These are phyloP conservation scores for Lasiosphaeria miniovina DNA, from an alignment of 495 filamentous ascomycete species.

Conservation along the genomic window DNA sequence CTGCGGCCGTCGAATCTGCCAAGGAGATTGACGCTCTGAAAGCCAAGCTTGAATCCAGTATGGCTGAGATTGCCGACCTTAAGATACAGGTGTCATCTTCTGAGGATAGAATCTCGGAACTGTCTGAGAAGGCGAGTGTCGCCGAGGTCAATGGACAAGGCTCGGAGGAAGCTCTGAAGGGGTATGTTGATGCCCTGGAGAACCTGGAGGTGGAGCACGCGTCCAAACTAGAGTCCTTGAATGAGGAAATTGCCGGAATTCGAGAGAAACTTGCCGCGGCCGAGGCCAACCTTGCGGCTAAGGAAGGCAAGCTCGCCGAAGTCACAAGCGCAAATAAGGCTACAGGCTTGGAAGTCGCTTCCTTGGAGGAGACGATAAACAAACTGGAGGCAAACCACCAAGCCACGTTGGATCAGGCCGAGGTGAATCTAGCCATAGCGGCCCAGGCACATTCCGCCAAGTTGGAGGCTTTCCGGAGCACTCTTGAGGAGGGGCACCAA, in stretches of 20 bases:
- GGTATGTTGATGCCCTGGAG: conserved; percentile 42
- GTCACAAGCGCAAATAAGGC: conserved; percentile 35
- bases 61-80: conserved; percentile 49
- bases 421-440: conserved; percentile 30
- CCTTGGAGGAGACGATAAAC: conserved; percentile 42
- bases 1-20: conserved; percentile 33
- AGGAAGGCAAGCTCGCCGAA: conserved; percentile 36
- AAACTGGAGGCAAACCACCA: conserved; percentile 39
- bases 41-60: conserved; percentile 42
- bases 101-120: conserved; percentile 40
- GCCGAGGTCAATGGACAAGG: conserved; percentile 20
- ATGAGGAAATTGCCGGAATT: conserved; percentile 39
- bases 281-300: conserved; percentile 36
- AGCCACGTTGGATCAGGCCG: conserved; percentile 33
- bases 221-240: conserved; percentile 41
- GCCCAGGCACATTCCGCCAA: conserved; percentile 40
- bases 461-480: conserved; percentile 38
- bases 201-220: conserved; percentile 46
- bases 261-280: conserved; percentile 42
- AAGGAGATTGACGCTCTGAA: conserved; percentile 54
- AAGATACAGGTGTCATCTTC: conserved; percentile 46
- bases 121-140: conserved; percentile 35
- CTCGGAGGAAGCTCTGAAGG: conserved; percentile 29
- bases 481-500: conserved; percentile 42
- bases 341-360: conserved; percentile 39